Base-by-base conservation (phyloP, 768 basidiomycete genomes). In the Cantharellus anzutake region DNA sequence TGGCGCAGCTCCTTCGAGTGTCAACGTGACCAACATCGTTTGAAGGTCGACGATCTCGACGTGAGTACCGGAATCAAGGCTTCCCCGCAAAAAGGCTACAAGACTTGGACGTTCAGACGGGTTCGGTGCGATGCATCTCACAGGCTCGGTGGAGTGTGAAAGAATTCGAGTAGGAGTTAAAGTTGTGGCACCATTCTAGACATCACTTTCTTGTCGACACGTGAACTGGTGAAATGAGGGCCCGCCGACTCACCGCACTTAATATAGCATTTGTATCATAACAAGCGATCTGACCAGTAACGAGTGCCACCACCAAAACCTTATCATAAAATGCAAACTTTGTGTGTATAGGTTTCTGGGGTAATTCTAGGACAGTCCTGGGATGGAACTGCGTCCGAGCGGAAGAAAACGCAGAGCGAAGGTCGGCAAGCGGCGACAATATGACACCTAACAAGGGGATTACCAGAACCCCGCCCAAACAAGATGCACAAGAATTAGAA, bases 11-110 rank as follows among this genome's bases (percentile, higher is more conserved):
- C 16, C 56, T 14, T 39, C 56, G 11, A 7, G 38, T 41, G 40
- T 37, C 34, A 38, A 42, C 7, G 52, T 40, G 41, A 62, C 35
- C 5, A 29, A 14, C 11, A 40, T 7, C 5, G 34, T 38, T 35
- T 61, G 20, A n/a, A 53, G 4, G 38, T 61, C 60, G 29, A 61
- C 7, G n/a, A 61, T 61, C 41, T 61, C 60, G n/a, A 61, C 60
- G 39, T 37, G 34, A 11, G 61, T 61, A 38, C 38, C 41, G 16
- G 48, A 4, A 16, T 50, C 4, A n/a, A 20, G 4, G 7, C 35
- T 34, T 4, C 60, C 60, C 5, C 60, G 4, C 38, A 61, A 60
- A 11, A 61, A 35, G 7, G 60, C 60, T 20, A 61, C 38, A 38
- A 52, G 16, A 20, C 61, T 60, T 16, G 60, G 60, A 4, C 44